Evolutionary conservation across 805 yeast species (phyloP), one percentile per base, ranked within the genome.

Genomic region (Blastobotrys chiropterorum): DNA sequence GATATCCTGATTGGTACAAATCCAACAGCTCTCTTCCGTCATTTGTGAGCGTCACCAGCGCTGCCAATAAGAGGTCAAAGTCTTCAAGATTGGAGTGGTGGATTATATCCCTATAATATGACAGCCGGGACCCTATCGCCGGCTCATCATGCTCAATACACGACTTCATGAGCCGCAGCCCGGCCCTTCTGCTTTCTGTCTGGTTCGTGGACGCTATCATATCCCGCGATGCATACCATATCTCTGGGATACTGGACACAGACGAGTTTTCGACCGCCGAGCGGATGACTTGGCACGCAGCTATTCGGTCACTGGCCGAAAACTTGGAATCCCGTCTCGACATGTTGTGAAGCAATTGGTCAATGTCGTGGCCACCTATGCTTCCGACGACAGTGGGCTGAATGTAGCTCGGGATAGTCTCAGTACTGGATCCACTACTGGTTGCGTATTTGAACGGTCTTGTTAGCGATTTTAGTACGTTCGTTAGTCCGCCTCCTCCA

Each of bases 201-300:
- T 59, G 60, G n/a, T 63, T 65, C 31, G 60, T 63, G 2, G 64
- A 62, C 4, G 70, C 69, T 48, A 86, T 72, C 63, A 83, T 66
- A 48, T 75, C 79, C 53, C 78, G 70, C 0, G 85, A 83, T 48
- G 81, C 68, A 63, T 83, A 80, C 96, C 96, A 88, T 1, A 87
- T 73, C 55, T 85, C 90, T 0, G 87, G 82, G 2, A 86, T 73
- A 2, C 85, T 77, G 0, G 83, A 73, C 2, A 81, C 74, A 2
- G 82, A 71, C 47, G 74, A 75, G 46, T 74, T 77, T 19, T 75
- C 75, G 1, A 87, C 65, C 2, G 80, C 71, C 1, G 73, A 73
- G 4, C 77, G 68, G 42, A 88, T 66, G 17, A 74, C 66, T 1
- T 70, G 71, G 0, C 86, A 81, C 0, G 85, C 81, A 1, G 75